These are phyloP conservation scores for Chloromonas sp. DNA, from an alignment of 163 green algal genomes.

Conservation along the genomic window DNA sequence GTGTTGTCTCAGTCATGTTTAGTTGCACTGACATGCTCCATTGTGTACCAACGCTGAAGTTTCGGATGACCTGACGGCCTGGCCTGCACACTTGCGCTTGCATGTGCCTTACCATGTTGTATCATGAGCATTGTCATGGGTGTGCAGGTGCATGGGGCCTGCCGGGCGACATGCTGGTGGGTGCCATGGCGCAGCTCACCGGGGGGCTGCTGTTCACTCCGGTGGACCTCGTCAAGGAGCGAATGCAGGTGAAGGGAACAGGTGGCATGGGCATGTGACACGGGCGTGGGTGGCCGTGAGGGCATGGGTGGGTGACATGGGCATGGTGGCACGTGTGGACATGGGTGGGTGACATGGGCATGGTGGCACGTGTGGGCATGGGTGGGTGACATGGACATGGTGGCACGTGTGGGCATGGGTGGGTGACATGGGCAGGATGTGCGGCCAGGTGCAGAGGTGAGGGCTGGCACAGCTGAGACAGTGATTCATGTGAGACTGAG, in stretches of 20 bases:
- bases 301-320: neutral
- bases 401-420: neutral
- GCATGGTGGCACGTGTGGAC: neutral
- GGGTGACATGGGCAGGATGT: neutral
- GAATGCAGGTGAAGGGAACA: constrained; percentile 54
- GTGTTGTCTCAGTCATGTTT: too few relatives aligned
- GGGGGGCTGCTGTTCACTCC: constrained; percentile 76
- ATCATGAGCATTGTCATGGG: too few relatives aligned
- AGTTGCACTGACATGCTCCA: too few relatives aligned
- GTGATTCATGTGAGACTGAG: too few relatives aligned
- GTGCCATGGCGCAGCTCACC: constrained; percentile 58
- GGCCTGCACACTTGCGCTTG: too few relatives aligned
- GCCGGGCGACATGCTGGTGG: constrained; percentile 54
- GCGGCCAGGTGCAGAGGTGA: too few relatives aligned
- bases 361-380: neutral
- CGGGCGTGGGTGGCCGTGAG: too few relatives aligned
- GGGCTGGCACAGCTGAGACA: too few relatives aligned
- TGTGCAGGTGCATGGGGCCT: constrained; percentile 32
- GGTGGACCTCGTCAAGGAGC: constrained; percentile 82
- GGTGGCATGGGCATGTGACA: neutral
- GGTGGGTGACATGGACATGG: neutral
- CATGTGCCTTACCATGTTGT: too few relatives aligned
- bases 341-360: neutral
- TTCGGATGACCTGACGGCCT: too few relatives aligned
- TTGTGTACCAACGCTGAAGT: too few relatives aligned